Evolutionary conservation across 306 rosid genomes (phyloP), one percentile per base, ranked within the genome.

Genomic region (Pyrus betulifolia): DNA sequence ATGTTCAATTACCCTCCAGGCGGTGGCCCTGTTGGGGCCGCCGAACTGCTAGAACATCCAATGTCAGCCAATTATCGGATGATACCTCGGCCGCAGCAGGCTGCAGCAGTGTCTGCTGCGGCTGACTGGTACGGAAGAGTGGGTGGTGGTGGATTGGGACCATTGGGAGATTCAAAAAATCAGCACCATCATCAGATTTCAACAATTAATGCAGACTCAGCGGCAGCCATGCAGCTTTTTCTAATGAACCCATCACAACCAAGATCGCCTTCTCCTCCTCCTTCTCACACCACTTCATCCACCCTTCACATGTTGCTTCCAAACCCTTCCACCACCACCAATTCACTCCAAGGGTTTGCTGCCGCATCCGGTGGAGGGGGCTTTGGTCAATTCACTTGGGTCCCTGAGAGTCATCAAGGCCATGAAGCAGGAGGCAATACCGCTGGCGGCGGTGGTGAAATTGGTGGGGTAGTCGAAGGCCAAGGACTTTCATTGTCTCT

Each of bases 161-260:
- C 84, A 42, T 81, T 87, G 78, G 87, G 79, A 55, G 88, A 85
- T 71, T 72, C 85, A 71, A 87, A 86, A 72, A 80, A 82, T 76
- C 85, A 74, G 88, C 59, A 88, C 79, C 74, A 79, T 77, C 70
- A 84, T 67, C 96, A 85, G 85, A 89, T 91, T 75, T 71, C 94
- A 49, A 58, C 79, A 65, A 91, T 94, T 28, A 95, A 90, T 88
- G 91, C 90, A 2, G 96, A 90, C 60, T 87, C 98, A 21, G 98
- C 97, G 1, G 93, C 97, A 8, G 98, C 99, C 91, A 96, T 96
- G 99, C 99, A 96, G 63, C 96, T 96, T 71, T 95, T 92, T 73
- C 83, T 92, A 5, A 92, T 89, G 97, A 92, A 92, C 69, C 98
- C 99, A 64, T 30, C 69, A 31, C 89, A 87, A 14, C 87, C 85